Evolutionary conservation across 2,329 filamentous ascomycete genomes (phyloP).

Genomic region (Capronia epimyces): DNA sequence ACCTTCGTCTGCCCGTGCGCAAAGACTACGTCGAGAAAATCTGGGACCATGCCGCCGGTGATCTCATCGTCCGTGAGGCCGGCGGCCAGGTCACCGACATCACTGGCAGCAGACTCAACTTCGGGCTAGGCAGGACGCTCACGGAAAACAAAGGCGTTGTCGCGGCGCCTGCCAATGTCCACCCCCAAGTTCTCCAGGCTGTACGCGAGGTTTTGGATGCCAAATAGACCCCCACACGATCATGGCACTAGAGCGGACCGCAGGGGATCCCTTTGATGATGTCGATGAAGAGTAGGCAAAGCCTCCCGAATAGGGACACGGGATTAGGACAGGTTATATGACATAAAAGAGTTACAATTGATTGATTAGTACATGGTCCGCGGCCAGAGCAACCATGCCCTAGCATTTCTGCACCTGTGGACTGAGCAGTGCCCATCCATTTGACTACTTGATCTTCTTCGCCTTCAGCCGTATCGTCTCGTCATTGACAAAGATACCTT

Average conservation of each 20-base stretch:
- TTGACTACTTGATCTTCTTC: conserved; percentile 81
- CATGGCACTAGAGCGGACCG: background rate
- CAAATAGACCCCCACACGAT: conserved; percentile 33
- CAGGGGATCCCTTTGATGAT: background rate
- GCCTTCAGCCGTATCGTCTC: conserved; percentile 98
- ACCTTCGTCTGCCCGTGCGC: conserved; percentile 79
- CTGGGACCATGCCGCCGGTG: conserved; percentile 96
- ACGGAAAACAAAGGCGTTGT: conserved; percentile 90
- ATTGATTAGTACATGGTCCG: conserved; percentile 24
- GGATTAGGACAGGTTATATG: background rate
- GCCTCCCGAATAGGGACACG: background rate
- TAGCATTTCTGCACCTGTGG: background rate
- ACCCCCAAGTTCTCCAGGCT: conserved; percentile 68
- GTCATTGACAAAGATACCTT: conserved; percentile 96
- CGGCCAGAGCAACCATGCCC: background rate
- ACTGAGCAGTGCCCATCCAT: background rate
- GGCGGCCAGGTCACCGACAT: conserved; percentile 90
- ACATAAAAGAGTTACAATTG: conserved; percentile 9
- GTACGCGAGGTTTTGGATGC: conserved; percentile 71
- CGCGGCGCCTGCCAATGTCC: conserved; percentile 72
- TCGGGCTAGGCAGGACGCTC: conserved; percentile 77
- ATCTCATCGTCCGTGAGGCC: conserved; percentile 88
- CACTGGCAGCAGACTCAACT: conserved; percentile 77
- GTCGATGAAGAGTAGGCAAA: background rate
- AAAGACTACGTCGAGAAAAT: conserved; percentile 97